phyloP scores from a whole-genome alignment of 2,329 filamentous ascomycete species.

The Stagonosporopsis chrysanthemi region DNA sequence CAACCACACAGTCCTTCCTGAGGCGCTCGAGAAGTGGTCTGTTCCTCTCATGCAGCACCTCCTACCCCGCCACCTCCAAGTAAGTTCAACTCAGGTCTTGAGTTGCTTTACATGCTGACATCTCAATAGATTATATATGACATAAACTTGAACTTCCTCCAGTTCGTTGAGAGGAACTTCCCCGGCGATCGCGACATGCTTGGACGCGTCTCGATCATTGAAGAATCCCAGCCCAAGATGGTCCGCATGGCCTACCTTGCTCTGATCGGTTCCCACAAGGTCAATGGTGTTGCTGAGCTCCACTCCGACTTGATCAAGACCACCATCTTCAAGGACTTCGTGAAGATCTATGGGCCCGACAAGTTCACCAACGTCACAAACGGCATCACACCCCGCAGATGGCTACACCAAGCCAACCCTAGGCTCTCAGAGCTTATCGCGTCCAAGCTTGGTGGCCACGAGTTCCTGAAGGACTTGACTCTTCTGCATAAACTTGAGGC shows the following conservation, averaged over 20 bases:
- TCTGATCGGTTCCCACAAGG: slow-evolving; percentile 97
- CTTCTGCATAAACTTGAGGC: slow-evolving; percentile 83
- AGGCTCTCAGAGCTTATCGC: slow-evolving; percentile 90
- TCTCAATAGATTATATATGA: slow-evolving; percentile 84
- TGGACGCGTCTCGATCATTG: slow-evolving; percentile 90
- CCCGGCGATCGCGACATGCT: slow-evolving; percentile 89
- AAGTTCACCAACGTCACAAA: slow-evolving; percentile 99
- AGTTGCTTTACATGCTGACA: slow-evolving; percentile 13
- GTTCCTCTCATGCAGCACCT: slow-evolving; percentile 91
- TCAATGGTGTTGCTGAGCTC: slow-evolving; percentile 96
- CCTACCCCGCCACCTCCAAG: slow-evolving; percentile 87
- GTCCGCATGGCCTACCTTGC: slow-evolving; percentile 96
- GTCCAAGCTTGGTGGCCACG: slow-evolving; percentile 81
- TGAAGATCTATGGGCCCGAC: slow-evolving; percentile 91
- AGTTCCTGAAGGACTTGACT: slow-evolving; percentile 90
- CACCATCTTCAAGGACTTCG: slow-evolving; percentile 99
- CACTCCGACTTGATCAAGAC: slow-evolving; percentile 98
- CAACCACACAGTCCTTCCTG: slow-evolving; percentile 96
- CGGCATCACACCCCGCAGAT: slow-evolving; percentile 92
- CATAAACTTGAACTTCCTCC: slow-evolving; percentile 94
- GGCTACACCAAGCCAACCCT: slow-evolving; percentile 97
- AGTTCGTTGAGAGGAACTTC: slow-evolving; percentile 87
- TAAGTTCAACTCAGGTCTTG: slow-evolving; percentile 8
- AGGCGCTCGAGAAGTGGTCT: slow-evolving; percentile 98
- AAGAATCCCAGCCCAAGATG: slow-evolving; percentile 97